Conservation (phyloP, 2,329 filamentous ascomycete species). For the Endoconidiophora laricicola region DNA sequence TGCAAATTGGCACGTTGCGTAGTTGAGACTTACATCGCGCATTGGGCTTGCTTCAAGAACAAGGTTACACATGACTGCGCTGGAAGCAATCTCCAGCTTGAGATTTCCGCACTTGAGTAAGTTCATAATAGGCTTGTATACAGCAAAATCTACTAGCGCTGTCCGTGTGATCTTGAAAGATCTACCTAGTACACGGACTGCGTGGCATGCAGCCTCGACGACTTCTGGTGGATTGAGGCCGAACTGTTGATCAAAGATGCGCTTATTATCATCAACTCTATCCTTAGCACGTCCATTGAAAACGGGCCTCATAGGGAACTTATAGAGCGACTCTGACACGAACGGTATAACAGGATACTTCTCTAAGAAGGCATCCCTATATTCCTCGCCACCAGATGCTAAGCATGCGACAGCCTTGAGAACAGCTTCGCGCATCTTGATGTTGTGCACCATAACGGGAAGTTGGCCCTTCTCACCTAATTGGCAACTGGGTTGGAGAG, state of each 20-base stretch:
- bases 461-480: conserved; percentile 47
- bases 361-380: conserved; percentile 67
- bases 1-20: not conserved
- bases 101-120: conserved; percentile 60
- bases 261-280: not conserved
- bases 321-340: conserved; percentile 62
- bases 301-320: conserved; percentile 35
- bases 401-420: conserved; percentile 70
- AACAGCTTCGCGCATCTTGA: conserved; percentile 58
- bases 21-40: conserved; percentile 48
- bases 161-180: conserved; percentile 75
- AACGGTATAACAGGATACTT: conserved; percentile 57
- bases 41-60: conserved; percentile 82
- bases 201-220: conserved; percentile 70
- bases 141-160: conserved; percentile 68
- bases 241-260: conserved; percentile 28
- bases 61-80: conserved; percentile 69
- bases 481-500: conserved; percentile 24
- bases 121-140: conserved; percentile 59
- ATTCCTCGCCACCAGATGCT: conserved; percentile 64
- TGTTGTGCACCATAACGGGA: conserved; percentile 46
- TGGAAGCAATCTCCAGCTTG: conserved; percentile 73
- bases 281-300: conserved; percentile 26
- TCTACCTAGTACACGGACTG: conserved; percentile 63
- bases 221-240: conserved; percentile 62